Conservation (phyloP, 176 grass and related monocot species). For the Bonia amplexicaulis region DNA sequence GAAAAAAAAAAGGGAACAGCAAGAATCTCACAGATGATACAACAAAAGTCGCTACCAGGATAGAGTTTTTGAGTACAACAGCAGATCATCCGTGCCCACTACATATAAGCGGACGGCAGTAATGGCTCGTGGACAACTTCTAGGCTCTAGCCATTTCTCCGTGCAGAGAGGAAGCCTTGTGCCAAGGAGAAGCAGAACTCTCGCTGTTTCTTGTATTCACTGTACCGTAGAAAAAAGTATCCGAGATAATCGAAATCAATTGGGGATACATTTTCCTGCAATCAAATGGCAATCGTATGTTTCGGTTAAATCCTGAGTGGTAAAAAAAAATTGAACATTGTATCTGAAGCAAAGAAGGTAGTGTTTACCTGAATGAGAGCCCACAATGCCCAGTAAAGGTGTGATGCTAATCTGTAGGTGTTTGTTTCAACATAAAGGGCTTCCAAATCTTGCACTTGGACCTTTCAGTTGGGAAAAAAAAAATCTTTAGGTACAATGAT, state of each 20-base stretch:
- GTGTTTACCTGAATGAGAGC: slow-evolving; percentile 78
- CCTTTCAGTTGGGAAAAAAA: slow-evolving; percentile 29
- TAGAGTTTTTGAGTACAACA: background rate
- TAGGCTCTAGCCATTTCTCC: background rate
- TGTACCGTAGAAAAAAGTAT: slow-evolving; percentile 82
- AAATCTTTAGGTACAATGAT: background rate
- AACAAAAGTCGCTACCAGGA: background rate
- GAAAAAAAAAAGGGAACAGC: background rate
- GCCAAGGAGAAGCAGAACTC: slow-evolving; percentile 44
- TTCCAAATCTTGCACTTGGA: slow-evolving; percentile 56
- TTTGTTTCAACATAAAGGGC: slow-evolving; percentile 81
- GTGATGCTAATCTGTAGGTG: slow-evolving; percentile 81
- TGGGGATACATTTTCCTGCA: slow-evolving; percentile 79
- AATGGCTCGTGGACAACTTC: background rate
- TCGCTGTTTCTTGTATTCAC: slow-evolving; percentile 91
- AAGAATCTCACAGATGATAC: slow-evolving; percentile 12
- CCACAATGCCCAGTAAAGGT: slow-evolving; percentile 92
- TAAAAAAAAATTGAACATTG: background rate
- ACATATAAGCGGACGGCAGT: background rate
- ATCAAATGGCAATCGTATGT: background rate
- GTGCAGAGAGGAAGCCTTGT: slow-evolving; percentile 32
- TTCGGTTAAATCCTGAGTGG: background rate
- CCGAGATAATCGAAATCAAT: slow-evolving; percentile 91
- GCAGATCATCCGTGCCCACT: background rate
- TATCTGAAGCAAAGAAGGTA: background rate